Evolutionary conservation across 306 rosid species (phyloP).

Genomic region (Astragalus glycyphyllos): DNA sequence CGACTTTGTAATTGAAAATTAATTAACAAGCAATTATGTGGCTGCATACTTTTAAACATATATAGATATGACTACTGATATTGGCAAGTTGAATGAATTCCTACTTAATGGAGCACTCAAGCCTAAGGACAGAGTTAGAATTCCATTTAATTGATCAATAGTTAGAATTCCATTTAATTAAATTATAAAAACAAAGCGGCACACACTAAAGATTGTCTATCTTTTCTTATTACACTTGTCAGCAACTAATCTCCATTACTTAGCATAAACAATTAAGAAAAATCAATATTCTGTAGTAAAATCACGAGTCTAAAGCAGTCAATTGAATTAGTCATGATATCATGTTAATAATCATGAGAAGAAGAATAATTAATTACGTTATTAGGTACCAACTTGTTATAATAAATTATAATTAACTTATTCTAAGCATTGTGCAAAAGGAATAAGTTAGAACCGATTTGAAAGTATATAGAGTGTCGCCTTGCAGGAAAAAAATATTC

Average conservation of each 20-base stretch:
- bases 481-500: neutral
- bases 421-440: slow-evolving; percentile 37
- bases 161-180: slow-evolving; percentile 15
- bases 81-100: slow-evolving; percentile 44
- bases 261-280: slow-evolving; percentile 31
- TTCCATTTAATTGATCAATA: neutral
- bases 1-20: neutral
- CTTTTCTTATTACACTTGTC: slow-evolving; percentile 49
- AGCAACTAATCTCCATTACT: slow-evolving; percentile 51
- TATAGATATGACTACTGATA: slow-evolving; percentile 28
- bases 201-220: slow-evolving; percentile 44
- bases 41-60: slow-evolving; percentile 21
- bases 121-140: slow-evolving; percentile 32
- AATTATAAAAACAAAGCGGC: slow-evolving; percentile 37
- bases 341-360: slow-evolving; percentile 48
- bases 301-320: slow-evolving; percentile 50
- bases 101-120: slow-evolving; percentile 53
- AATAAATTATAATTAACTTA: slow-evolving; percentile 16
- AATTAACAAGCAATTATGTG: slow-evolving; percentile 17
- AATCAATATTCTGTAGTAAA: slow-evolving; percentile 41
- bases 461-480: slow-evolving; percentile 1
- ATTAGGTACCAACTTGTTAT: slow-evolving; percentile 55
- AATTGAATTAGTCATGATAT: slow-evolving; percentile 44
- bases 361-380: slow-evolving; percentile 48
- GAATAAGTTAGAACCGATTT: slow-evolving; percentile 13